Evolutionary conservation across 805 yeast species (phyloP).

Genomic region (Candida takata): DNA sequence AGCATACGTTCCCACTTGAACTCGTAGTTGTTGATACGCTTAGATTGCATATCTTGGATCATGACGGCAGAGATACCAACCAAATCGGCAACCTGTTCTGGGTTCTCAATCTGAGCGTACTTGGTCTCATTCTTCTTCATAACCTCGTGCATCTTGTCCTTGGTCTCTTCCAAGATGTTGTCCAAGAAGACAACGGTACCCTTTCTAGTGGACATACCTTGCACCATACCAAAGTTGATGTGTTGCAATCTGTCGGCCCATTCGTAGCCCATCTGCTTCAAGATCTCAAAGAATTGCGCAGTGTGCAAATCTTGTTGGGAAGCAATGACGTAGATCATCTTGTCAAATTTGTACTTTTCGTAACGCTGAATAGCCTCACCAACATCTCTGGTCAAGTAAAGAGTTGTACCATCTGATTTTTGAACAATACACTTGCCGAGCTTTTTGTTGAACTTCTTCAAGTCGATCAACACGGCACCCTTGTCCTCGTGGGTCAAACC

Average conservation of each 20-base stretch:
- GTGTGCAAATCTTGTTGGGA: slow-evolving; percentile 92
- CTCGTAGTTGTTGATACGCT: slow-evolving; percentile 91
- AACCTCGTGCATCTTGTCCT: slow-evolving; percentile 90
- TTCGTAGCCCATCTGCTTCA: slow-evolving; percentile 81
- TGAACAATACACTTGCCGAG: slow-evolving; percentile 89
- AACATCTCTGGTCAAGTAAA: slow-evolving; percentile 91
- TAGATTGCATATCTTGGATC: slow-evolving; percentile 98
- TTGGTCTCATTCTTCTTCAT: slow-evolving; percentile 89
- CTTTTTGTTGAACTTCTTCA: slow-evolving; percentile 79
- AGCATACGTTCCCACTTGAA: slow-evolving; percentile 98
- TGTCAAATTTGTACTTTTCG: slow-evolving; percentile 78
- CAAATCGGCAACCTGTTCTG: slow-evolving; percentile 90
- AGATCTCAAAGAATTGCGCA: slow-evolving; percentile 89
- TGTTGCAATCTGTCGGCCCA: slow-evolving; percentile 83
- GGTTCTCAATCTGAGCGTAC: slow-evolving; percentile 88
- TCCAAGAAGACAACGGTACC: slow-evolving; percentile 99
- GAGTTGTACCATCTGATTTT: slow-evolving; percentile 91
- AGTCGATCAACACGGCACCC: slow-evolving; percentile 86
- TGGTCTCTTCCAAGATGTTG: slow-evolving; percentile 86
- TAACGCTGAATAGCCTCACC: slow-evolving; percentile 94
- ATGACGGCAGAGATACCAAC: slow-evolving; percentile 96
- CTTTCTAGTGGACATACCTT: slow-evolving; percentile 96
- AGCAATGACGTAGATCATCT: slow-evolving; percentile 94
- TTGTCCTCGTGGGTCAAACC: slow-evolving; percentile 75
- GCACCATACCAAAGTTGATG: slow-evolving; percentile 95